Percentiles rank a stretch among this genome's conserved stretches.
Conservation (phyloP, 352 stramenopile genomes). For the Sclerospora graminicola region DNA sequence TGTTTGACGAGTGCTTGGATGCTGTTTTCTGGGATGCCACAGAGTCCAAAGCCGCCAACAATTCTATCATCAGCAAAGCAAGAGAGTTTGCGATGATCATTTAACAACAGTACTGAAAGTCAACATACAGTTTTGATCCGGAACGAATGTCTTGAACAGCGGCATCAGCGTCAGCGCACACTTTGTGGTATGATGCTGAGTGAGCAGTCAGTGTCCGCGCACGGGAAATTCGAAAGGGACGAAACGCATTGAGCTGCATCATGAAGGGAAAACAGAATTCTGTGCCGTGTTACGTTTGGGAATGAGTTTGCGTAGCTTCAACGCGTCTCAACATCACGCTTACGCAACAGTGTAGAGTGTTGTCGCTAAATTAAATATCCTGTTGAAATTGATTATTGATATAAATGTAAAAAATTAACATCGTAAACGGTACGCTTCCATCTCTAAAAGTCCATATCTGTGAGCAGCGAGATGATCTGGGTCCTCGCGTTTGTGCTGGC, state of each 20-base stretch:
- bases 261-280: conserved; percentile 1
- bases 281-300: too few species aligned
- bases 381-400: too few species aligned
- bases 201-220: conserved; percentile 1
- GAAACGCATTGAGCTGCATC: conserved; percentile 3
- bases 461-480: conserved; percentile 55
- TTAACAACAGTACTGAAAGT: not conserved
- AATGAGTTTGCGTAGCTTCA: too few species aligned
- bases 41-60: conserved; percentile 87
- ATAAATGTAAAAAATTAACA: too few species aligned
- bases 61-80: conserved; percentile 23
- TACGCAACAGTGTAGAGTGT: too few species aligned
- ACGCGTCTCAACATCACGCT: too few species aligned
- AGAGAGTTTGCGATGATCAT: not conserved
- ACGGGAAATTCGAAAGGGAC: not conserved
- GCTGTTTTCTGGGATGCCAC: conserved; percentile 87
- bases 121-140: conserved; percentile 53
- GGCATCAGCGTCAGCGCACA: conserved; percentile 50
- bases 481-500: conserved; percentile 24
- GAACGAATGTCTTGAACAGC: conserved; percentile 71
- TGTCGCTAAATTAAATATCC: too few species aligned
- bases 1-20: conserved; percentile 81
- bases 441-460: conserved; percentile 53
- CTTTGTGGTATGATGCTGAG: conserved; percentile 40
- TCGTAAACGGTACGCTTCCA: too few species aligned